Base-by-base conservation (phyloP, 495 filamentous ascomycete species). In the Cenococcum geophilum region DNA sequence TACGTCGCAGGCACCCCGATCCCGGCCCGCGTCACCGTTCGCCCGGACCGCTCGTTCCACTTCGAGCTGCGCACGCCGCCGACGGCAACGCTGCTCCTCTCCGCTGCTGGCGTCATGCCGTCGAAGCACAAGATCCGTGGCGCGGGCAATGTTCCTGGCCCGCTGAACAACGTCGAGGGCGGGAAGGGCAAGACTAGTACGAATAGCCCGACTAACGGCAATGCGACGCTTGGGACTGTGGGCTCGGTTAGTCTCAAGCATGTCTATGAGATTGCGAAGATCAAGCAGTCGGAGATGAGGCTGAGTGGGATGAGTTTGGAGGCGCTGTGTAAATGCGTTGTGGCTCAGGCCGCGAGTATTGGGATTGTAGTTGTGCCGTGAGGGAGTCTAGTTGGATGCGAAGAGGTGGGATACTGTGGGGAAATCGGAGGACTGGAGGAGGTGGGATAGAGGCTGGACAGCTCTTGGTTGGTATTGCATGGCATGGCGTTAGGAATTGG, bases 201-300 rank as follows among this genome's bases (percentile, higher is more conserved):
- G 42, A 37, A 32, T 34, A 58, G 27, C 5, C 67, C 67, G 50
- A 64, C 70, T n/a, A 59, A 45, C 62, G 82, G 75, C 83, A 83
- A 32, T 86, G 88, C 12, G 88, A 87, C n/a, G 83, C 22, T 86
- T 60, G 89, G 93, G 68, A 82, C 75, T 37, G 83, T 91, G 43
- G 93, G 95, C 58, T 82, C 81, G 14, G 80, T 97, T 43, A 91
- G 87, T 61, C 77, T 99, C 69, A 99, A 99, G 79, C 93, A 99
- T 76, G 76, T 99, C 51, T 97, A 92, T 71, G 92, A 97, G 79
- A 99, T 99, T 74, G 93, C 93, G 69, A 88, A 89, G 78, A 95
- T 97, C 75, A 99, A 99, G 80, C 83, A 89, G 62, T 62, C 49
- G 57, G 93, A 98, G 77, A 77, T 85, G 56, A 78, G 93, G 58